These are phyloP conservation scores for Boletus patriciae DNA, from an alignment of 768 basidiomycete genomes.

Conservation along the genomic window DNA sequence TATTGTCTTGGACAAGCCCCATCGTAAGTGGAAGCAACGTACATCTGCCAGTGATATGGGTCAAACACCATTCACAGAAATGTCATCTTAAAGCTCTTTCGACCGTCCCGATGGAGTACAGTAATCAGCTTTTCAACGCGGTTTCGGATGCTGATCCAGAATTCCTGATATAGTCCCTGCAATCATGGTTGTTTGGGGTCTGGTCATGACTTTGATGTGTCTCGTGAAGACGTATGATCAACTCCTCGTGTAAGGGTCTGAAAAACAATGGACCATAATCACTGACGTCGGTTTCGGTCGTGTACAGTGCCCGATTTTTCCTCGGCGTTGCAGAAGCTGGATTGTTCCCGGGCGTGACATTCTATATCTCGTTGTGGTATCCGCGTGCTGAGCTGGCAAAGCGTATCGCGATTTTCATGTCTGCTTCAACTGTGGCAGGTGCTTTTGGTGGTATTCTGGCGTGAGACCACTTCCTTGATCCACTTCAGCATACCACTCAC, in stretches of 20 bases:
- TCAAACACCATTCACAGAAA: conserved; percentile 26
- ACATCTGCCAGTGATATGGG: neutral
- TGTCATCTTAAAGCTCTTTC: conserved; percentile 35
- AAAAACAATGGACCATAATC: neutral
- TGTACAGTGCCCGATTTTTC: conserved; percentile 38
- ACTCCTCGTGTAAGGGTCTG: conserved; percentile 30
- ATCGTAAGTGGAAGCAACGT: conserved; percentile 31
- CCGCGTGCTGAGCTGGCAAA: conserved; percentile 53
- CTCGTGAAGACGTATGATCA: conserved; percentile 34
- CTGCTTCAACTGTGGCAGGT: conserved; percentile 54
- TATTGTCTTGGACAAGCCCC: conserved; percentile 41
- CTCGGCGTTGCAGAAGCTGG: conserved; percentile 50
- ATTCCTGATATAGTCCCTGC: conserved; percentile 33
- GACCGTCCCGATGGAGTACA: conserved; percentile 37
- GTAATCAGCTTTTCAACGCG: neutral
- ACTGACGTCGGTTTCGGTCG: conserved; percentile 1
- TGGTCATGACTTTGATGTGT: conserved; percentile 39
- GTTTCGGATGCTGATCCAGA: conserved; percentile 3
- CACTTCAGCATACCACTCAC: neutral
- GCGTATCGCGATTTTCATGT: conserved; percentile 59
- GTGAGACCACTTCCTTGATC: conserved; percentile 27
- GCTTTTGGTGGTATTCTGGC: conserved; percentile 49
- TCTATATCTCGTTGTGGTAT: conserved; percentile 57
- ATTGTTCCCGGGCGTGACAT: conserved; percentile 40
- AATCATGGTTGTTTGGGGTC: conserved; percentile 40